Evolutionary conservation across 805 yeast species (phyloP).

Genomic region (Metschnikowia henanensis): DNA sequence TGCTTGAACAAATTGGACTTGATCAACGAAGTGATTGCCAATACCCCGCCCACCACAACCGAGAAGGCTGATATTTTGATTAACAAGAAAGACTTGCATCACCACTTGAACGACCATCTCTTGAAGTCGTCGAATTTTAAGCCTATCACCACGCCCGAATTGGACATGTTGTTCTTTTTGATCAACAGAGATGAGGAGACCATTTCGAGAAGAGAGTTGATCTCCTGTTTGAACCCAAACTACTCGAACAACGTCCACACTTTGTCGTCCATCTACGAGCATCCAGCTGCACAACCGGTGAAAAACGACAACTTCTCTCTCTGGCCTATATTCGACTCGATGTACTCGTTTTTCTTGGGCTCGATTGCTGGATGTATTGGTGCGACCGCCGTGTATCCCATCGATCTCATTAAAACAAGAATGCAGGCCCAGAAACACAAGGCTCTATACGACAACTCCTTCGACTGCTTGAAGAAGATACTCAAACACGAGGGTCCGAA

Average conservation of each 20-base stretch:
- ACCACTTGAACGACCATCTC: conserved; percentile 44
- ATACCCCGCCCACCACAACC: conserved; percentile 42
- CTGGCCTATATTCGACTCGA: conserved; percentile 62
- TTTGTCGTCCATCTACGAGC: conserved; percentile 40
- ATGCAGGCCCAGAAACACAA: conserved; percentile 92
- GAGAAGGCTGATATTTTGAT: conserved; percentile 43
- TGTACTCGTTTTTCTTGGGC: conserved; percentile 85
- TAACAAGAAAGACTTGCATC: conserved; percentile 40
- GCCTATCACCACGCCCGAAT: conserved; percentile 39
- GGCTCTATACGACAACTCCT: conserved; percentile 70
- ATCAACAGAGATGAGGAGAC: conserved; percentile 38
- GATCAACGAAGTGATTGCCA: conserved; percentile 46
- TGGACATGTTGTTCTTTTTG: conserved; percentile 42
- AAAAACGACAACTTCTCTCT: conserved; percentile 41
- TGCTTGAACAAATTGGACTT: conserved; percentile 42
- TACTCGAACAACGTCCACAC: conserved; percentile 36
- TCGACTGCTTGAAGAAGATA: conserved; percentile 84
- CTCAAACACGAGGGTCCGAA: conserved; percentile 71
- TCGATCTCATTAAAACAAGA: conserved; percentile 92
- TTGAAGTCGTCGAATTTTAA: conserved; percentile 44
- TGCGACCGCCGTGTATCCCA: conserved; percentile 97
- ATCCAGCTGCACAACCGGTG: conserved; percentile 40
- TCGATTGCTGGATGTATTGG: conserved; percentile 98
- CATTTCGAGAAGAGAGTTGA: conserved; percentile 42
- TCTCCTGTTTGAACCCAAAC: conserved; percentile 58